Evolutionary conservation across 768 basidiomycete species (phyloP).

Genomic region (Pholiota conissans): DNA sequence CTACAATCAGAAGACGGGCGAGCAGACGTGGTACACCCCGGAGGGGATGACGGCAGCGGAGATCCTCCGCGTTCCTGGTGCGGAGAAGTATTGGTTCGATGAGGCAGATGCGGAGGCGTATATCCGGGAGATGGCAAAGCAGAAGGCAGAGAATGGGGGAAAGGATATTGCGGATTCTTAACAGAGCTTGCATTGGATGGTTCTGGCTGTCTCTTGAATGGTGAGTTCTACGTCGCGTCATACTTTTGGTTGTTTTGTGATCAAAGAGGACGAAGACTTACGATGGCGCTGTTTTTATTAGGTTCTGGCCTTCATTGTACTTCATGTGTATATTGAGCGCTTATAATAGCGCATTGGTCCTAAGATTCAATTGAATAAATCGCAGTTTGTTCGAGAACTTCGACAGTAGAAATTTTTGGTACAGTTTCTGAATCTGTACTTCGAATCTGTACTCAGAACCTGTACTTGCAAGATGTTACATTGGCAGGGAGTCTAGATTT

Average conservation of each 20-base stretch:
- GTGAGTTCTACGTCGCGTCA: too few relatives aligned
- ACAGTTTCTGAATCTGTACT: background rate
- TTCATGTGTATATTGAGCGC: too few relatives aligned
- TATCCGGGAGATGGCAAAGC: background rate
- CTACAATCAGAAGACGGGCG: constrained; percentile 10
- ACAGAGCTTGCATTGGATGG: too few relatives aligned
- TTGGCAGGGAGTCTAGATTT: background rate
- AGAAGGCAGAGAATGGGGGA: background rate
- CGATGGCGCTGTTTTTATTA: too few relatives aligned
- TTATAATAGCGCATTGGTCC: too few relatives aligned
- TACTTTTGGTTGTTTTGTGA: too few relatives aligned
- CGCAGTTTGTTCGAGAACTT: too few relatives aligned
- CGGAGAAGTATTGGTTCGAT: constrained; percentile 7
- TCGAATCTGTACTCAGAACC: background rate
- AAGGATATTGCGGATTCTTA: background rate
- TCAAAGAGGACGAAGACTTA: too few relatives aligned
- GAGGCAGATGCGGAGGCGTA: constrained; percentile 5
- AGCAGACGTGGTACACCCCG: constrained; percentile 11
- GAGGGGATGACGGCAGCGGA: constrained; percentile 10
- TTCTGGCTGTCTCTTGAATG: too few relatives aligned
- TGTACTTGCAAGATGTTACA: background rate
- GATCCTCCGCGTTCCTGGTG: constrained; percentile 12
- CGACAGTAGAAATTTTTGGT: constrained; percentile 8
- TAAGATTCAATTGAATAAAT: too few relatives aligned
- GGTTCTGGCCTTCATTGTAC: too few relatives aligned